Percentiles rank a stretch among this genome's conserved stretches.
Evolutionary conservation across 495 filamentous ascomycete species (phyloP).

Genomic region (Recurvomyces mirabilis): DNA sequence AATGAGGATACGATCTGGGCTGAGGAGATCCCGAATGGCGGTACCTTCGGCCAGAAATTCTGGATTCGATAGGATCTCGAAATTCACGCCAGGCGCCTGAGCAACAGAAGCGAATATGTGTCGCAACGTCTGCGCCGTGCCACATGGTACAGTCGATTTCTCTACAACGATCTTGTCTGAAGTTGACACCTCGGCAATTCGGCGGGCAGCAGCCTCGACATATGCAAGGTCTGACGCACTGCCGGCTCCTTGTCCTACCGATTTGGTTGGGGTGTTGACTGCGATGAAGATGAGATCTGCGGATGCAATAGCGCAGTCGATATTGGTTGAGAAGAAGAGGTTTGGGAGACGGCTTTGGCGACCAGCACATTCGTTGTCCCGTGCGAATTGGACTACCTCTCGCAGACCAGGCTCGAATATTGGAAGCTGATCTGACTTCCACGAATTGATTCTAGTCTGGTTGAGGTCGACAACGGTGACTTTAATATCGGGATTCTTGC

Average conservation of each 20-base stretch:
- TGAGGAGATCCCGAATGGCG: slow-evolving; percentile 56
- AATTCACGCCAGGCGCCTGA: slow-evolving; percentile 48
- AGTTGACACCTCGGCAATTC: slow-evolving; percentile 54
- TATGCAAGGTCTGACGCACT: slow-evolving; percentile 60
- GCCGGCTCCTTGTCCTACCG: slow-evolving; percentile 56
- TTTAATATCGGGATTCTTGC: slow-evolving; percentile 53
- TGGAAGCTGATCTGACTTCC: slow-evolving; percentile 63
- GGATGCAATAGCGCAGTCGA: slow-evolving; percentile 46
- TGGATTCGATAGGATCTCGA: slow-evolving; percentile 74
- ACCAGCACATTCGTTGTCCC: slow-evolving; percentile 43
- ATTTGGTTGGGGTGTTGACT: slow-evolving; percentile 76
- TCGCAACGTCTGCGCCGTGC: slow-evolving; percentile 59
- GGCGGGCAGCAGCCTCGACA: slow-evolving; percentile 57
- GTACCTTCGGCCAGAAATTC: slow-evolving; percentile 76
- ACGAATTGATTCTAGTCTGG: slow-evolving; percentile 49
- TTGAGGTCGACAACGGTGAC: slow-evolving; percentile 67
- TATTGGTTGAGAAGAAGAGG: slow-evolving; percentile 60
- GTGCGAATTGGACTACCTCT: slow-evolving; percentile 52
- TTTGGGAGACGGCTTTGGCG: slow-evolving; percentile 44
- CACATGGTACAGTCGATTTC: slow-evolving; percentile 73
- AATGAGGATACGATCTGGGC: slow-evolving; percentile 69
- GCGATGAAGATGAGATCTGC: slow-evolving; percentile 70
- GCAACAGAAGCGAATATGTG: slow-evolving; percentile 59
- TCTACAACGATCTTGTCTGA: slow-evolving; percentile 67
- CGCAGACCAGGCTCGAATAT: slow-evolving; percentile 66